A percentile compares a stretch with the other conserved stretches of the same genome.
phyloP scores from a whole-genome alignment of 2,329 filamentous ascomycete species.

The Aspergillus amoenus region DNA sequence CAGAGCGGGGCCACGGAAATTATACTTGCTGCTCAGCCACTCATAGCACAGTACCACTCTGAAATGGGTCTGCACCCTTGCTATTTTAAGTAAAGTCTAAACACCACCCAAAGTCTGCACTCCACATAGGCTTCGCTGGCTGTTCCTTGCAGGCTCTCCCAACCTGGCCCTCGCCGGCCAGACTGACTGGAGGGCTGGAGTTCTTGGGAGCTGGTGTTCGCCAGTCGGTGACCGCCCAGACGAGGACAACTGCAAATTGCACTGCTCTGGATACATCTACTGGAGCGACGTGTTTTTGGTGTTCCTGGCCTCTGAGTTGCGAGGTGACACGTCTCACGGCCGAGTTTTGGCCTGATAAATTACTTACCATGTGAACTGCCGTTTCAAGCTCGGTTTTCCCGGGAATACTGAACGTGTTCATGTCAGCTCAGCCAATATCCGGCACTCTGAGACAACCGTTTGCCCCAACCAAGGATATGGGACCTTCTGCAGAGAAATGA shows the following conservation, averaged over 20 bases:
- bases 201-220: no score
- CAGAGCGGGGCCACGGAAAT: slow-evolving; percentile 4
- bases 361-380: background rate
- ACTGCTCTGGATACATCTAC: no score
- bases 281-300: background rate
- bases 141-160: slow-evolving; percentile 2
- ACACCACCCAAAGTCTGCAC: background rate
- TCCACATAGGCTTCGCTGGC: background rate
- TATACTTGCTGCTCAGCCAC: background rate
- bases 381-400: background rate
- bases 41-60: background rate
- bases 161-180: no score
- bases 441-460: background rate
- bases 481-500: background rate
- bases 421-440: background rate
- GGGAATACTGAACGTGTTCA: background rate
- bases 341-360: background rate
- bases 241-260: no score
- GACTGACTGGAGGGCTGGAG: no score
- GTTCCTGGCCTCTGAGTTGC: background rate
- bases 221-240: no score
- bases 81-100: background rate
- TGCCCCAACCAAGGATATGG: background rate
- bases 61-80: background rate
- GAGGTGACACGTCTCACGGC: background rate